Percentiles rank a stretch among this genome's conserved stretches.
phyloP scores from a whole-genome alignment of 352 stramenopile species.

The Globisporangium splendens region DNA sequence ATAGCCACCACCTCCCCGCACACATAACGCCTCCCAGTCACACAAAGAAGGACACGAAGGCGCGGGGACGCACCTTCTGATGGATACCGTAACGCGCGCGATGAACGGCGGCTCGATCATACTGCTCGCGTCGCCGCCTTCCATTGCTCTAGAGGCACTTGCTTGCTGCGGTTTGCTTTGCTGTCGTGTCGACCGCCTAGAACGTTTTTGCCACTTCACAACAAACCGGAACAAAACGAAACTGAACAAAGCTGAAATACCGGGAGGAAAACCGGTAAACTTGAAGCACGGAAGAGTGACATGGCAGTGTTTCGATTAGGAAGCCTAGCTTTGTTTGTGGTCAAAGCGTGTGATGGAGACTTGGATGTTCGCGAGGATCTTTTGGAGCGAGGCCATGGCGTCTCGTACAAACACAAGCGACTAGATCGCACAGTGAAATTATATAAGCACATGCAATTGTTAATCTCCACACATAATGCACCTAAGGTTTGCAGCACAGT shows the following conservation, averaged over 20 bases:
- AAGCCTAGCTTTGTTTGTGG: slow-evolving; percentile 15
- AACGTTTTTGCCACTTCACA: neutral
- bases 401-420: slow-evolving; percentile 37
- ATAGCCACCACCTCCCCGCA: neutral
- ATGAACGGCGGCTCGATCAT: slow-evolving; percentile 80
- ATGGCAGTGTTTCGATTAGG: neutral
- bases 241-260: neutral
- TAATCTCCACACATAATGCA: neutral
- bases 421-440: neutral
- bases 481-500: neutral
- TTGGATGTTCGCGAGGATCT: slow-evolving; percentile 41
- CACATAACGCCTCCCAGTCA: neutral
- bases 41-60: neutral
- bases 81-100: slow-evolving; percentile 68
- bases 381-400: slow-evolving; percentile 41
- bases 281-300: neutral
- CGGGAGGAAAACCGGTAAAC: neutral
- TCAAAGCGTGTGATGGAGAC: slow-evolving; percentile 35
- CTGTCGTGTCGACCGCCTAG: neutral
- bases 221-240: neutral
- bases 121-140: slow-evolving; percentile 43
- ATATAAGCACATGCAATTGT: neutral
- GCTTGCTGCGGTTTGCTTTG: neutral
- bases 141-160: neutral
- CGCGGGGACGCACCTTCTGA: slow-evolving; percentile 53